These are phyloP conservation scores for Aureobasidium sp. DNA, from an alignment of 2,329 filamentous ascomycete species.

Conservation along the genomic window DNA sequence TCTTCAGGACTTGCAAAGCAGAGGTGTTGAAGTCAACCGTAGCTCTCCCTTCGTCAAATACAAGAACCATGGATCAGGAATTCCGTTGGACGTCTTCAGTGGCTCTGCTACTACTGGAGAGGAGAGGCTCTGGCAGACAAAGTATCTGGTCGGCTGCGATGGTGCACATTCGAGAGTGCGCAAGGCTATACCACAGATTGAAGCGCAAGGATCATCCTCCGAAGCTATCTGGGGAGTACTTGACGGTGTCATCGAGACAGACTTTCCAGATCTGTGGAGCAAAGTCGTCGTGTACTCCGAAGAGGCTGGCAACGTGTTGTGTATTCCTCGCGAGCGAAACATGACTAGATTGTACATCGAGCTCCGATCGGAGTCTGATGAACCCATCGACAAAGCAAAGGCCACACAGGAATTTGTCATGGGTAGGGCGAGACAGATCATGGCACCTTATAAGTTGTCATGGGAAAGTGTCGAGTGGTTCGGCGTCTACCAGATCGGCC, in stretches of 20 bases:
- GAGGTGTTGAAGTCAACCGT: conserved; percentile 56
- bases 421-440: conserved; percentile 48
- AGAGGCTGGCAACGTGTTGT: conserved; percentile 61
- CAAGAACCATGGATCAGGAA: conserved; percentile 32
- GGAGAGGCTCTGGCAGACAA: conserved; percentile 43
- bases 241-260: conserved; percentile 62
- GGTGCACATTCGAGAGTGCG: conserved; percentile 66
- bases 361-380: conserved; percentile 32
- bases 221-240: conserved; percentile 65
- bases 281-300: conserved; percentile 64
- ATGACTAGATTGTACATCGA: conserved; percentile 58
- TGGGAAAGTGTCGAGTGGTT: conserved; percentile 47
- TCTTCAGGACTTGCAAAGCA: conserved; percentile 59
- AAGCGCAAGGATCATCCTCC: conserved; percentile 41
- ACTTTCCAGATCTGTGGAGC: conserved; percentile 70
- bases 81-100: conserved; percentile 38
- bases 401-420: conserved; percentile 62
- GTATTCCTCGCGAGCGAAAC: conserved; percentile 65
- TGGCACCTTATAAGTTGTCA: conserved; percentile 39
- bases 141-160: conserved; percentile 65
- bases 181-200: conserved; percentile 50
- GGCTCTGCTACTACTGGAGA: conserved; percentile 32
- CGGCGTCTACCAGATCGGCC: conserved; percentile 44
- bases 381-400: conserved; percentile 27
- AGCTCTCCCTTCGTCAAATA: conserved; percentile 55